These are phyloP conservation scores for Paramecium sexaurelia DNA, from an alignment of 73 alveolate species.

Conservation along the genomic window DNA sequence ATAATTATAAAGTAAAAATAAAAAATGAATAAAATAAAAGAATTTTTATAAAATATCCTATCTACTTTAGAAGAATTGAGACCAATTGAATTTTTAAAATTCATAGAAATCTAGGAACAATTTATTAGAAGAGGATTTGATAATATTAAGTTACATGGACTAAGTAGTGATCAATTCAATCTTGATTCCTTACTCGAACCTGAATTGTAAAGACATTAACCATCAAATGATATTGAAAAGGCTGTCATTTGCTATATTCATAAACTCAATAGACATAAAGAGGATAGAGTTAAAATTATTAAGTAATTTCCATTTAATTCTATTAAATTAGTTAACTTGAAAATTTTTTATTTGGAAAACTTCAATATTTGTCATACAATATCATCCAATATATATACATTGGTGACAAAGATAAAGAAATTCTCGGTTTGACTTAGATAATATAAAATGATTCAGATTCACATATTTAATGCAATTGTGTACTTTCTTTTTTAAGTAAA, in stretches of 20 bases:
- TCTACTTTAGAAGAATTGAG: neutral
- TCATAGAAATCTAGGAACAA: neutral
- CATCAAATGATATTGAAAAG: neutral
- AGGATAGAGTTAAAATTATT: neutral
- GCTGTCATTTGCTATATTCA: neutral
- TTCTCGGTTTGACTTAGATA: neutral
- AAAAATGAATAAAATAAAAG: neutral
- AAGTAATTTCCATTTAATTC: neutral
- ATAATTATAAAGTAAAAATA: neutral
- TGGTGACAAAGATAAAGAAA: constrained; percentile 5
- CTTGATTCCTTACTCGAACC: neutral
- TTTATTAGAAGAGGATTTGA: constrained; percentile 27
- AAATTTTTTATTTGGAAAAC: constrained; percentile 27
- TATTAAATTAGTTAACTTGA: neutral
- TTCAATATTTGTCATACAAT: neutral
- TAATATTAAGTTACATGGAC: neutral
- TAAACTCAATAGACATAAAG: neutral
- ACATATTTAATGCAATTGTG: neutral
- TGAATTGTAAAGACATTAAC: neutral
- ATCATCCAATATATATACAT: neutral
- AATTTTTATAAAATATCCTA: neutral
- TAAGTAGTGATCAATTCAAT: neutral
- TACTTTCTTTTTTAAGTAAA: neutral
- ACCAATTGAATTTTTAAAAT: neutral
- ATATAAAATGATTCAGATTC: neutral